Evolutionary conservation across 2,329 filamentous ascomycete species (phyloP).

Genomic region (Beauveria asiatica): DNA sequence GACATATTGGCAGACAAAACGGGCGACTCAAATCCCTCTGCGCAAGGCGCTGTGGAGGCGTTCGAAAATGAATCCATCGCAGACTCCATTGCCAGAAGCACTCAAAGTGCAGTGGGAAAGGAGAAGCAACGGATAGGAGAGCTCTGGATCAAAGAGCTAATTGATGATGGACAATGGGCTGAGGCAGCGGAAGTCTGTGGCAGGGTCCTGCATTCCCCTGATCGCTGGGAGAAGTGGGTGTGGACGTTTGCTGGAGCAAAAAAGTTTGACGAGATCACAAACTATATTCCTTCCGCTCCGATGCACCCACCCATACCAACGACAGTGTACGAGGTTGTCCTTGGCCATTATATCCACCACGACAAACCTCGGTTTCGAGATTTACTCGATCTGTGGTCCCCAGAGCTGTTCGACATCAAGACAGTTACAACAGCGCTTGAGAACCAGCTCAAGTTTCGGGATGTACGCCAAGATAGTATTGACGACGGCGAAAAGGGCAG

Average conservation of each 20-base stretch:
- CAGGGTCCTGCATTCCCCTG: conserved; percentile 69
- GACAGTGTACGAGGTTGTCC: conserved; percentile 78
- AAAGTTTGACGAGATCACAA: conserved; percentile 82
- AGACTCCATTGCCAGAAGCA: conserved; percentile 47
- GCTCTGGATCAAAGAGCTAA: conserved; percentile 82
- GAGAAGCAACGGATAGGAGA: conserved; percentile 91
- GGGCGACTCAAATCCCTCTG: conserved; percentile 23
- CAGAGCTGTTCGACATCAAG: conserved; percentile 72
- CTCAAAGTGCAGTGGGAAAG: conserved; percentile 63
- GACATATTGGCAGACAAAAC: conserved; percentile 48
- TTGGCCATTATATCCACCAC: conserved; percentile 77
- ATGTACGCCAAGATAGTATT: conserved; percentile 66
- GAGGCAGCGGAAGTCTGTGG: conserved; percentile 73
- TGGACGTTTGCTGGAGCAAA: conserved; percentile 82
- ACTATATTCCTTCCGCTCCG: conserved; percentile 70
- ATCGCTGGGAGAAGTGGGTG: conserved; percentile 92
- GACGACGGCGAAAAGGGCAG: conserved; percentile 63
- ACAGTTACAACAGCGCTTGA: conserved; percentile 72
- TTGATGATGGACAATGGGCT: conserved; percentile 65
- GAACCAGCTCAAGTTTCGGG: conserved; percentile 68
- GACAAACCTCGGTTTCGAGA: conserved; percentile 70
- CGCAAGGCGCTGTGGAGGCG: conserved; percentile 49
- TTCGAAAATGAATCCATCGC: conserved; percentile 58
- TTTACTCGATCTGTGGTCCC: conserved; percentile 73
- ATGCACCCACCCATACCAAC: conserved; percentile 71